Percentiles rank a stretch among this genome's conserved stretches.
phyloP scores from a whole-genome alignment of 768 basidiomycete species.

The Collybiopsis confluens region DNA sequence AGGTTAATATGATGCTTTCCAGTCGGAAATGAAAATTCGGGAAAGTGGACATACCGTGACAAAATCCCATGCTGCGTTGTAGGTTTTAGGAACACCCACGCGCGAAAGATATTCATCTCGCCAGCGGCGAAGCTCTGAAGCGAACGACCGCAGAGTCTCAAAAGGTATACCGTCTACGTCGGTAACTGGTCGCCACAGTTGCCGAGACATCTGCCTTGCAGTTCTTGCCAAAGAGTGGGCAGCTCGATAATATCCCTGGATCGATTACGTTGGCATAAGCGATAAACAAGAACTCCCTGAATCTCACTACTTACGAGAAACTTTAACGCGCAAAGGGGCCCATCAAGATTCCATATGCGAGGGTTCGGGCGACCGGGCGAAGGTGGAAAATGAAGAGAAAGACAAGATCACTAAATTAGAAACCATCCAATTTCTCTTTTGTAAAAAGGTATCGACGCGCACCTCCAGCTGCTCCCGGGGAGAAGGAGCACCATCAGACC shows the following conservation, averaged over 20 bases:
- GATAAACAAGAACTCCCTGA: not conserved
- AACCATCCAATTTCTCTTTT: not conserved
- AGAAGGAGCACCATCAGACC: conserved; percentile 50
- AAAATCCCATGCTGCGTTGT: conserved; percentile 88
- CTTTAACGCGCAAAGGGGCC: conserved; percentile 27
- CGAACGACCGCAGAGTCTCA: conserved; percentile 54
- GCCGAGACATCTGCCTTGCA: conserved; percentile 75
- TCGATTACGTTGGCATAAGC: conserved; percentile 7
- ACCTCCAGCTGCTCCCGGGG: conserved; percentile 82
- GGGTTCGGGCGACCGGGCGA: not conserved
- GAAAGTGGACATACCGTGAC: conserved; percentile 43
- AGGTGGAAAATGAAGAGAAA: not conserved
- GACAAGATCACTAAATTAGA: not conserved
- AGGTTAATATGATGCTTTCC: not conserved
- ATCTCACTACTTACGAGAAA: conserved; percentile 54
- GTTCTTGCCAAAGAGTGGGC: conserved; percentile 81
- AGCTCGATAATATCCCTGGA: conserved; percentile 78
- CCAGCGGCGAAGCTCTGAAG: conserved; percentile 63
- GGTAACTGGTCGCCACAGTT: conserved; percentile 75
- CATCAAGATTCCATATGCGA: not conserved
- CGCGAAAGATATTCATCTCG: conserved; percentile 66
- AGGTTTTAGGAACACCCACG: conserved; percentile 85
- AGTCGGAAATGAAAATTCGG: not conserved
- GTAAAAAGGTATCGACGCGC: conserved; percentile 13
- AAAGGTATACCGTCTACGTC: conserved; percentile 76